A percentile compares a stretch with the other conserved stretches of the same genome.
These are phyloP conservation scores for Cinchona pubescens DNA, from an alignment of 257 asterid species.

Conservation along the genomic window DNA sequence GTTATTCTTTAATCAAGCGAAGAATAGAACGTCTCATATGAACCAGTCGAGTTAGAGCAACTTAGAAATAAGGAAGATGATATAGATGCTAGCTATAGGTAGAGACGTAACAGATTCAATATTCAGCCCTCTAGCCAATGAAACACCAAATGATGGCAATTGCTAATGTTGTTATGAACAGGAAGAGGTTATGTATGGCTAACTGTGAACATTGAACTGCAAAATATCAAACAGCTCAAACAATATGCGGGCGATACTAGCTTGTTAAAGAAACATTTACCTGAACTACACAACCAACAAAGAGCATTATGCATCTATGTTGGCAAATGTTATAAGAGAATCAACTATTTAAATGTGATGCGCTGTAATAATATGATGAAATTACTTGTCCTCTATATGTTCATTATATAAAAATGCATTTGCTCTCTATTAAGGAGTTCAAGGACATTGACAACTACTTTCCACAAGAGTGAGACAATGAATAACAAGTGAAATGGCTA, in stretches of 20 bases:
- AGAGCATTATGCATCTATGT: neutral
- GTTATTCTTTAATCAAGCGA: neutral
- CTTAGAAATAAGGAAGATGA: neutral
- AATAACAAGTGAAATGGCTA: neutral
- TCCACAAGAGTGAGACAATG: neutral
- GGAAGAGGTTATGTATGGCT: neutral
- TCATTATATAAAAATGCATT: neutral
- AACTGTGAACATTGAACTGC: neutral
- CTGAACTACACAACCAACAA: neutral
- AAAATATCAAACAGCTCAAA: neutral
- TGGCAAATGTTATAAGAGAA: neutral
- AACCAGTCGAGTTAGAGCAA: slow-evolving; percentile 3
- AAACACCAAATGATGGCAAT: neutral
- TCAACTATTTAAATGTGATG: neutral
- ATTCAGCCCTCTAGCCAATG: neutral
- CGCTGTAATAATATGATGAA: neutral
- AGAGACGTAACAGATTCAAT: neutral
- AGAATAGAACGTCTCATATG: neutral
- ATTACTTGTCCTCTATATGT: neutral
- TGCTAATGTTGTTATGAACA: neutral
- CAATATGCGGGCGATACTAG: neutral
- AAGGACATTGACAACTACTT: neutral
- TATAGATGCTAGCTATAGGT: neutral
- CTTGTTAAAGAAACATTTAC: neutral
- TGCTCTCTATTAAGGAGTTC: neutral